A percentile compares a stretch with the other conserved stretches of the same genome.
Conservation (phyloP, 2,329 filamentous ascomycete genomes). For the Colletotrichum phormii region DNA sequence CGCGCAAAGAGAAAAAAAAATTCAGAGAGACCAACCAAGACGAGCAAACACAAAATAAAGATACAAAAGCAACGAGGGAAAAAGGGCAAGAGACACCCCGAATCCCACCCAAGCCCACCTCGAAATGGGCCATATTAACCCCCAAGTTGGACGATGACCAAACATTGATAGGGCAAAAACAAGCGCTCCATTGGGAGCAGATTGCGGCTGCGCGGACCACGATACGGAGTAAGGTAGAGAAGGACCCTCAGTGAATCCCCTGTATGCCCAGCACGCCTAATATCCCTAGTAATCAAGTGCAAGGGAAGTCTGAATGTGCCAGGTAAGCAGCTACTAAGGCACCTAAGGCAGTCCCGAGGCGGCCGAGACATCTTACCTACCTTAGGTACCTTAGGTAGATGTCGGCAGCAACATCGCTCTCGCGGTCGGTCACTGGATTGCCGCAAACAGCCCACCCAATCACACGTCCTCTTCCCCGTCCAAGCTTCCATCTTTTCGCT, state of each 20-base stretch:
- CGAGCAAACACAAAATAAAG: not conserved
- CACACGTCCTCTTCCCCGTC: not conserved
- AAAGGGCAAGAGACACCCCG: conserved; percentile 12
- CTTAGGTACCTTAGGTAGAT: too few species aligned
- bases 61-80: not conserved
- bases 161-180: conserved; percentile 23
- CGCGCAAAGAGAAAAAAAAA: not conserved
- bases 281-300: not conserved
- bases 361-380: conserved; percentile 10
- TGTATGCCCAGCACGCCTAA: not conserved
- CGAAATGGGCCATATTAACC: not conserved
- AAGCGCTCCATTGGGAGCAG: conserved; percentile 32
- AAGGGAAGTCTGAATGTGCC: too few species aligned
- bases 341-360: not conserved
- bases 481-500: conserved; percentile 17
- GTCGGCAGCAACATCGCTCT: conserved; percentile 7
- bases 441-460: conserved; percentile 14
- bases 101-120: conserved; percentile 20
- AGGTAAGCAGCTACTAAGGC: not conserved
- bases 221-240: not conserved
- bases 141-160: not conserved
- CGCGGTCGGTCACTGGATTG: conserved; percentile 7
- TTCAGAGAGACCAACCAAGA: not conserved
- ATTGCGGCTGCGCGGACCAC: conserved; percentile 6
- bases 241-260: not conserved